phyloP scores from a whole-genome alignment of 2,329 filamentous ascomycete species.

The Pseudogymnoascus sp. region DNA sequence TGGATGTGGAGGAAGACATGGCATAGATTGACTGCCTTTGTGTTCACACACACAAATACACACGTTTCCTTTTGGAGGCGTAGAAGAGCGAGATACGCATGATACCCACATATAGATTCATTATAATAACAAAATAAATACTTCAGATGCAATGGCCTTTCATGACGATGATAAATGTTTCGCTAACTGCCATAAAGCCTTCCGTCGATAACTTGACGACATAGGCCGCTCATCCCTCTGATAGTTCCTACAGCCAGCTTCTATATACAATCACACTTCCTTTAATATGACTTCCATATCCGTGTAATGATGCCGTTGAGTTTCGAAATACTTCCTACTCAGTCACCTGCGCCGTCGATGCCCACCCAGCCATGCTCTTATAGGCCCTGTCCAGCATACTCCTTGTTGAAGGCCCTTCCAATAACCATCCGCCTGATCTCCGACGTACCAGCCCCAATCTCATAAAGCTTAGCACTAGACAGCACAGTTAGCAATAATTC shows the following conservation, averaged over 20 bases:
- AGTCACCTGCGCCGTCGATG: neutral
- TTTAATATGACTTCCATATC: neutral
- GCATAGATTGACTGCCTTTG: neutral
- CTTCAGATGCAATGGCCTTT: neutral
- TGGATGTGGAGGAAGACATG: neutral
- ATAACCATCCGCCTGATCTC: slow-evolving; percentile 94
- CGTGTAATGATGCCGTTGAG: neutral
- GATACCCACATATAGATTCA: slow-evolving; percentile 8
- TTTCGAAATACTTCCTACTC: neutral
- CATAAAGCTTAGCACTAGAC: slow-evolving; percentile 69
- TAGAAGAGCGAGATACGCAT: slow-evolving; percentile 7
- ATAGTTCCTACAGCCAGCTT: neutral
- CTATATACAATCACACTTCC: neutral
- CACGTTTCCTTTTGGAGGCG: slow-evolving; percentile 4
- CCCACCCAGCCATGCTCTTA: neutral
- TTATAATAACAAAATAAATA: neutral
- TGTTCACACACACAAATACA: slow-evolving; percentile 1
- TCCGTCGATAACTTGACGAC: neutral
- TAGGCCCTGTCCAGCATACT: slow-evolving; percentile 45
- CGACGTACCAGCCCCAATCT: slow-evolving; percentile 93
- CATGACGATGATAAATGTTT: neutral
- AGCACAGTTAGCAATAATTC: slow-evolving; percentile 25
- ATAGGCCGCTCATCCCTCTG: neutral
- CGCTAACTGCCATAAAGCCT: neutral
- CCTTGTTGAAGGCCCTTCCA: slow-evolving; percentile 82